Conservation (phyloP, 495 filamentous ascomycete species). For the Penicillium cinerascens region DNA sequence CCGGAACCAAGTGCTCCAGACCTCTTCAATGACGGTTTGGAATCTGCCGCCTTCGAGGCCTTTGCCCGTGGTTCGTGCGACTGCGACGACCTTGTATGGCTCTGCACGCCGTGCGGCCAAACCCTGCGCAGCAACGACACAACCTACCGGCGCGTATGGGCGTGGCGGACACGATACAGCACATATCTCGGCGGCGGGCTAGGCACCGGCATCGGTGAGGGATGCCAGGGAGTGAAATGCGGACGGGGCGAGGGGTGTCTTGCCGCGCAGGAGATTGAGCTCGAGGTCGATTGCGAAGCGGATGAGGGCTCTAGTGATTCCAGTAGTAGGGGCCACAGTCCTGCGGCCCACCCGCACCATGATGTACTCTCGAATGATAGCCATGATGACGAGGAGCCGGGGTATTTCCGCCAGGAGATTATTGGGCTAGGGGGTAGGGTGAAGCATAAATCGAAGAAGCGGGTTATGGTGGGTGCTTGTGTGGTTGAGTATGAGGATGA, state of each 20-base stretch:
- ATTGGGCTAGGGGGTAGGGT: constrained; percentile 82
- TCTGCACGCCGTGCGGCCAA: constrained; percentile 76
- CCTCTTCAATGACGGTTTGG: not conserved
- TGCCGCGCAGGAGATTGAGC: constrained; percentile 66
- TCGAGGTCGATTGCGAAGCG: constrained; percentile 76
- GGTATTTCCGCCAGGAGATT: constrained; percentile 79
- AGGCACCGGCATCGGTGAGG: constrained; percentile 84
- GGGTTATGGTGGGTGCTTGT: constrained; percentile 72
- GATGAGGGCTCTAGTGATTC: constrained; percentile 44
- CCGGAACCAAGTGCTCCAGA: not conserved
- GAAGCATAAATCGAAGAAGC: constrained; percentile 75
- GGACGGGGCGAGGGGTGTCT: constrained; percentile 68
- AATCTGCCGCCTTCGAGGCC: constrained; percentile 20
- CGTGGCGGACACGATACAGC: constrained; percentile 82
- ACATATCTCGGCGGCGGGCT: constrained; percentile 69
- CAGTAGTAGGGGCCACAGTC: constrained; percentile 17
- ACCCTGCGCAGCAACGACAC: constrained; percentile 63
- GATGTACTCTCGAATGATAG: constrained; percentile 20
- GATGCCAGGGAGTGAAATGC: constrained; percentile 80
- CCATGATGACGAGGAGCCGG: constrained; percentile 49
- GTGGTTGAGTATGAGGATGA: constrained; percentile 83
- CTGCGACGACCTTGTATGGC: constrained; percentile 67
- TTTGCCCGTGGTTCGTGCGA: constrained; percentile 63
- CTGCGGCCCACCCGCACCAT: constrained; percentile 8
- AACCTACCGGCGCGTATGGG: constrained; percentile 79